Evolutionary conservation across 495 filamentous ascomycete species (phyloP).

Genomic region (Aspergillus taichungensis): DNA sequence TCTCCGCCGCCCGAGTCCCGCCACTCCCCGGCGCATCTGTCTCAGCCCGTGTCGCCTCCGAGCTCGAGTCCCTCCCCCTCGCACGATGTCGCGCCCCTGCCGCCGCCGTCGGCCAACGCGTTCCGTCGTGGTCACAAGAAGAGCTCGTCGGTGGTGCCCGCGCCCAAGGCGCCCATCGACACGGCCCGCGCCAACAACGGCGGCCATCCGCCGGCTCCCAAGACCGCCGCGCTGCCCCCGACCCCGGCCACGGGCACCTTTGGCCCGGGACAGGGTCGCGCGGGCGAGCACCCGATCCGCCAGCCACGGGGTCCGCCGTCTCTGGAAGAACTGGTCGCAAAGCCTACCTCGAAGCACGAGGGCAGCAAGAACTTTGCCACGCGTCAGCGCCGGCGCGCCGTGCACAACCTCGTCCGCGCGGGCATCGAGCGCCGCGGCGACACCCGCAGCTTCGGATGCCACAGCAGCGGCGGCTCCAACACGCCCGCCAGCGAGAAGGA

Average conservation of each 20-base stretch:
- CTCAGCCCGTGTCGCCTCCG: constrained; percentile 51
- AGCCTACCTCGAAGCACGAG: constrained; percentile 88
- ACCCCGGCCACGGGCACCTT: constrained; percentile 84
- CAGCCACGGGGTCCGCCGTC: constrained; percentile 90
- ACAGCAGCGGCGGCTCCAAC: constrained; percentile 63
- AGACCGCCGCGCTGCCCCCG: constrained; percentile 65
- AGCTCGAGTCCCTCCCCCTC: constrained; percentile 55
- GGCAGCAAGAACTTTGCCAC: constrained; percentile 98
- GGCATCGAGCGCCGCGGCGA: constrained; percentile 74
- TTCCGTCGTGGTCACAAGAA: constrained; percentile 94
- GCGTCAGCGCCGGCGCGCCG: constrained; percentile 83
- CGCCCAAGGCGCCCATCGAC: constrained; percentile 47
- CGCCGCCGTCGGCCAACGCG: constrained; percentile 71
- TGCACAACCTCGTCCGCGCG: constrained; percentile 84
- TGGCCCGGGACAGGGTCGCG: constrained; percentile 84
- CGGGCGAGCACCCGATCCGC: constrained; percentile 88
- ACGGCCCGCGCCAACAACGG: constrained; percentile 49
- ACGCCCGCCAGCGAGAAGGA: constrained; percentile 86
- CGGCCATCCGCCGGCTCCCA: constrained; percentile 48
- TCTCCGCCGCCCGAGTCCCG: constrained; percentile 63
- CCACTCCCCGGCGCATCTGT: constrained; percentile 36
- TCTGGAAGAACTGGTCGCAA: constrained; percentile 81
- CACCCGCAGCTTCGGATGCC: constrained; percentile 49
- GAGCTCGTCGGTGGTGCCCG: constrained; percentile 66
- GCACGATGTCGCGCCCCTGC: constrained; percentile 59